Evolutionary conservation across 768 basidiomycete genomes (phyloP).

Genomic region (Kockovaella imperatae): DNA sequence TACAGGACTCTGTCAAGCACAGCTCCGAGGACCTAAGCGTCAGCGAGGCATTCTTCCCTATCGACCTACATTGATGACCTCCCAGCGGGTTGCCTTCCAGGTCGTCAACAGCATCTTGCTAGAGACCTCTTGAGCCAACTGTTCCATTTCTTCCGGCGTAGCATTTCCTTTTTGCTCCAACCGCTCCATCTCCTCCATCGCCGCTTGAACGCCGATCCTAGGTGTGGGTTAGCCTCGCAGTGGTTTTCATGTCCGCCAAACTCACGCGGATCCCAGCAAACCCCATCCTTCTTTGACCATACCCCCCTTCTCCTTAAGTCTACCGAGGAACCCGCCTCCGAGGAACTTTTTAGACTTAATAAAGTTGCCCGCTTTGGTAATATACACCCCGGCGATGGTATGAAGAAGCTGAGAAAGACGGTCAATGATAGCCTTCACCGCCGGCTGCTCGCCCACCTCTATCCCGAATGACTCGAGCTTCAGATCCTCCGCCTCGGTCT

Average conservation of each 20-base stretch:
- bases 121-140: conserved; percentile 84
- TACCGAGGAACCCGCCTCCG: conserved; percentile 86
- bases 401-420: conserved; percentile 60
- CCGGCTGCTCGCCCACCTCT: conserved; percentile 55
- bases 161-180: conserved; percentile 82
- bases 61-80: conserved; percentile 81
- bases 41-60: neutral
- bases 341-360: conserved; percentile 86
- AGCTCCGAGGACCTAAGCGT: conserved; percentile 41
- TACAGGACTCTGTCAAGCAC: conserved; percentile 79
- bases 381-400: conserved; percentile 83
- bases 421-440: neutral
- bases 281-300: conserved; percentile 96
- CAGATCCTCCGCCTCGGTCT: conserved; percentile 80
- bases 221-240: neutral
- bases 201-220: conserved; percentile 64
- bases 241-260: conserved; percentile 10
- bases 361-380: conserved; percentile 84
- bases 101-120: conserved; percentile 95
- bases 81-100: conserved; percentile 93
- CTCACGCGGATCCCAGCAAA: conserved; percentile 89
- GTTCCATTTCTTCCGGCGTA: conserved; percentile 72
- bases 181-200: conserved; percentile 88
- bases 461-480: conserved; percentile 97
- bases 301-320: conserved; percentile 86